These are phyloP conservation scores for Trichoderma atrobrunneum DNA, from an alignment of 2,329 filamentous ascomycete genomes.

Conservation along the genomic window DNA sequence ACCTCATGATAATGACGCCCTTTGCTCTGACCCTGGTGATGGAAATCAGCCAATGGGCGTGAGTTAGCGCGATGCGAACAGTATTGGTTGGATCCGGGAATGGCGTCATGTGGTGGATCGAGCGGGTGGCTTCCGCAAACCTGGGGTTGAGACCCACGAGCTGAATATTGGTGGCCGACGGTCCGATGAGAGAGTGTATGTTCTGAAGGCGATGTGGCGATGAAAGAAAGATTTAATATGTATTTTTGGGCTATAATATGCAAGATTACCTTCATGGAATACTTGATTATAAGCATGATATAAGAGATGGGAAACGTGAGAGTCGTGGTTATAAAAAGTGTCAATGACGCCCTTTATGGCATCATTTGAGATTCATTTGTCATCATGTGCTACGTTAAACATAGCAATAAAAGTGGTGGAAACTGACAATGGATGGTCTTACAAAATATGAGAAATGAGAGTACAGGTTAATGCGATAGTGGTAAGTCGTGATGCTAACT, in stretches of 20 bases:
- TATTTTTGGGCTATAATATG: not conserved
- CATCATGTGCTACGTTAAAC: not conserved
- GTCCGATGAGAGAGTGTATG: not conserved
- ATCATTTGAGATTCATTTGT: not conserved
- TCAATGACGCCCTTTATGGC: not conserved
- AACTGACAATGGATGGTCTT: not conserved
- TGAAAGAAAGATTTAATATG: too few species aligned
- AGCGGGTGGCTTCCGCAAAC: constrained; percentile 4
- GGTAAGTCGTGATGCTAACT: not conserved
- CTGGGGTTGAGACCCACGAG: constrained; percentile 4
- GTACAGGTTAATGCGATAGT: not conserved
- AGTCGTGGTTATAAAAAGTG: not conserved
- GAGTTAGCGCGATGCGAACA: not conserved
- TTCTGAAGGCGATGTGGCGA: not conserved
- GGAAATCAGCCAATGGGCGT: not conserved
- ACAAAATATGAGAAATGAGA: not conserved
- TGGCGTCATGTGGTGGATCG: not conserved
- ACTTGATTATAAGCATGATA: not conserved
- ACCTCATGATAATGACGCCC: not conserved
- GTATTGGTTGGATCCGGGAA: not conserved
- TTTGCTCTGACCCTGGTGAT: not conserved
- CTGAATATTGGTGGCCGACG: not conserved
- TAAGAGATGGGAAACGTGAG: not conserved
- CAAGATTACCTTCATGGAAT: not conserved
- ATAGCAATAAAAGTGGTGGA: not conserved